Base-by-base conservation (phyloP, 1,139 yeast genomes). In the Meyerozyma guilliermondii region DNA sequence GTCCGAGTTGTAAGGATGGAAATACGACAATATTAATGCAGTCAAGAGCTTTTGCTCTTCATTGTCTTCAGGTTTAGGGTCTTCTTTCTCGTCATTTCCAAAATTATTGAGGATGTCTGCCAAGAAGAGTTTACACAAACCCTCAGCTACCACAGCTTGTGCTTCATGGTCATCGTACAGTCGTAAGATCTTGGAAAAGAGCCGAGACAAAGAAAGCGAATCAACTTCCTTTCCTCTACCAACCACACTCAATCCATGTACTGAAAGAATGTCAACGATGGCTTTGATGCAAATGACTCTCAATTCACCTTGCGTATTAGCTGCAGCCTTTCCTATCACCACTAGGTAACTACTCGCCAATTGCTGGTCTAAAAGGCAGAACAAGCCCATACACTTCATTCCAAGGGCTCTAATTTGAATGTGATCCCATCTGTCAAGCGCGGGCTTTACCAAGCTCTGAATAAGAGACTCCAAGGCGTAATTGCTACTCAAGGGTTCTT, bases 71-170 rank as follows among this genome's bases (percentile, higher is more conserved):
- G 43, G 17, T 39, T 39, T 26, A 13, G 43, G 46, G 18, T 47
- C 50, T 34, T 48, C 47, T 24, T 48, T 45, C 31, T 49, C 43
- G 9, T 43, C 47, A 23, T 40, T 45, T 43, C 83, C 87, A 41
- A 80, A 80, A 54, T 83, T 89, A 16, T 70, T 74, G 46, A 89
- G 74, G 22, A 87, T 76, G 50, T 87, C 95, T 11, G 92, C 87
- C 42, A 92, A 69, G 52, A 84, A 80, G 41, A 92, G 66, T 62
- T 92, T 91, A 55, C 92, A 87, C 23, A 91, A 67, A 0, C 96
- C 95, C 55, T 87, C 95, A 0, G 94, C 96, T 6, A 92, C 87
- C 1, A 80, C 71, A 1, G 92, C 82, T 58, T 87, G 96, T 22
- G 88, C 72, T 35, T 76, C 78, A 0, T 86, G 85, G 54, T 78